Percentiles rank a stretch among this genome's conserved stretches.
Evolutionary conservation across 2,329 filamentous ascomycete species (phyloP).

Genomic region (Aspergillus awamori): DNA sequence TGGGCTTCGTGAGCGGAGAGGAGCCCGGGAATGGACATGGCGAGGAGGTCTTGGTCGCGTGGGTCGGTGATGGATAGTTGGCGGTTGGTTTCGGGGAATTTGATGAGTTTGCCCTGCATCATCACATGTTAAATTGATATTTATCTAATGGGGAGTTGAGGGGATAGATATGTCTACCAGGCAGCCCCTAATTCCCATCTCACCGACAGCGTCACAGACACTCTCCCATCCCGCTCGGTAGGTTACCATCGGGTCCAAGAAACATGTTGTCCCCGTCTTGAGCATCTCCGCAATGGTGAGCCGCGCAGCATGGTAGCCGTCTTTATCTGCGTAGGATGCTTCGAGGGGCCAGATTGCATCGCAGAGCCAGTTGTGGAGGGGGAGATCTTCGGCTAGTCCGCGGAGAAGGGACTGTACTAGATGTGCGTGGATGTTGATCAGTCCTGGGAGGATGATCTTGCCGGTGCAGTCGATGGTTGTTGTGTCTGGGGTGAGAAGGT

Average conservation of each 20-base stretch:
- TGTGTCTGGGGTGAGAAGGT: slow-evolving; percentile 37
- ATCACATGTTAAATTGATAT: not conserved
- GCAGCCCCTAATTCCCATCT: slow-evolving; percentile 50
- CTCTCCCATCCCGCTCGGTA: slow-evolving; percentile 16
- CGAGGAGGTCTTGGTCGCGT: slow-evolving; percentile 29
- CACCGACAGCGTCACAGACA: slow-evolving; percentile 46
- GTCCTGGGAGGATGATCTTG: slow-evolving; percentile 52
- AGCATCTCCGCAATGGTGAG: slow-evolving; percentile 57
- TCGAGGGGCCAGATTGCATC: slow-evolving; percentile 55
- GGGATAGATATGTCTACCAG: slow-evolving; percentile 23
- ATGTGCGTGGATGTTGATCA: slow-evolving; percentile 57
- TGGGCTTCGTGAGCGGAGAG: slow-evolving; percentile 24
- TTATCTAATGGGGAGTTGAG: too few relatives aligned
- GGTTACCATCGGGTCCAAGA: slow-evolving; percentile 55
- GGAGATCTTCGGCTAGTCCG: slow-evolving; percentile 54
- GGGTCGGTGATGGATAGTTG: slow-evolving; percentile 33
- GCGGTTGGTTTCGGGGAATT: slow-evolving; percentile 30
- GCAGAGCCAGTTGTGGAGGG: slow-evolving; percentile 56
- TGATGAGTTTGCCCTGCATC: slow-evolving; percentile 21
- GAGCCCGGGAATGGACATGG: slow-evolving; percentile 32
- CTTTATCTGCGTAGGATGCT: slow-evolving; percentile 48
- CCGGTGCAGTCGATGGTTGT: slow-evolving; percentile 41
- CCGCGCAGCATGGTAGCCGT: slow-evolving; percentile 54
- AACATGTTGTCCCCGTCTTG: slow-evolving; percentile 54
- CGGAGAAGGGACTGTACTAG: slow-evolving; percentile 52